Evolutionary conservation across 495 filamentous ascomycete genomes (phyloP), one percentile per base, ranked within the genome.

Genomic region (Rostrohypoxylon terebratum): DNA sequence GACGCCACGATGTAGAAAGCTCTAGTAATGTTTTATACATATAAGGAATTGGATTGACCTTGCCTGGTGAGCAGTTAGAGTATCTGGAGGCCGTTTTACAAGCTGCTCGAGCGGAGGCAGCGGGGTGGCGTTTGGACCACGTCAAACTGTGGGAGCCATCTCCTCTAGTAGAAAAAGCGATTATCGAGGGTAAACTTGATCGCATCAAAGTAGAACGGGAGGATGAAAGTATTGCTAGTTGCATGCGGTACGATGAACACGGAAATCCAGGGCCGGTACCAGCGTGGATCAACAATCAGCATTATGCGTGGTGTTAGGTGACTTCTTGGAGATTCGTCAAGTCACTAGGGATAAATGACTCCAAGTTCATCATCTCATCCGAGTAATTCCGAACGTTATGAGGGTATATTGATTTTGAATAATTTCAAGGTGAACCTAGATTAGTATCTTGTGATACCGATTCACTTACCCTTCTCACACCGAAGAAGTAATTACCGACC

Each of bases 401-500:
- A 13, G 34, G 34, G 34, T 38, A 38, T 38, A 38, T 38, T 38
- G 34, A 38, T 8, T 28, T 28, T 28, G 3, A 4, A 28, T 28
- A 28, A 28, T 28, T 28, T 5, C 28, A 28, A 1, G 28, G 28
- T 3, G 28, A 28, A 28, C 2, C 2, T 28, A 28, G 28, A 28
- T 28, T 28, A 28, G 28, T 3, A 28, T 28, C 13, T 44, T 10
- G 25, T 57, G 36, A 62, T 45, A 16, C 50, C 45, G 66, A 67
- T 14, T 73, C 54, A 3, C 58, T 31, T 23, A 75, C 44, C 38
- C 63, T 96, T 80, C 90, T 89, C 33, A 96, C 88, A 42, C 88
- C 96, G 81, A 97, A 96, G 80, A 99, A 98, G 80, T 99, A 99
- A 81, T 99, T 99, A 36, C 96, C 96, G 81, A 92, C 88, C 77